A percentile compares a stretch with the other conserved stretches of the same genome.
Conservation (phyloP, 1,284 basidiomycete species). For the Papiliotrema nemorosa region DNA sequence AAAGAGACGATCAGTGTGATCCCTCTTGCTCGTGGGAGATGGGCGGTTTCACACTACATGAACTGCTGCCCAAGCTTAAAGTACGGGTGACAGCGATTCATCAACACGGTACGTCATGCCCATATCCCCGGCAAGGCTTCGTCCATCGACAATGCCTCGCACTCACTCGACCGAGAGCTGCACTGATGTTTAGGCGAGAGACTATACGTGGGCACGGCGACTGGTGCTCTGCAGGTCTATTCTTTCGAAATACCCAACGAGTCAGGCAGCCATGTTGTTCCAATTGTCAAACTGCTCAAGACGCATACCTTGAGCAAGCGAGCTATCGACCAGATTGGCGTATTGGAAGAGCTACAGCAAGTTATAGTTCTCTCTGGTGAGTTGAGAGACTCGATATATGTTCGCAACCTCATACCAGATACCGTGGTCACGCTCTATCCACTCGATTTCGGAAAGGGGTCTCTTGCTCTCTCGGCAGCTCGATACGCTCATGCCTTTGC, state of each 20-base stretch:
- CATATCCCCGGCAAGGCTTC: neutral
- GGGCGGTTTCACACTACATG: constrained; percentile 27
- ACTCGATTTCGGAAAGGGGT: constrained; percentile 56
- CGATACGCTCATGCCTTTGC: constrained; percentile 78
- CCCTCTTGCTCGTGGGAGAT: constrained; percentile 1
- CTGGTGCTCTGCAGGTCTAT: constrained; percentile 60
- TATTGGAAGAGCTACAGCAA: constrained; percentile 75
- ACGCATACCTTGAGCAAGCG: constrained; percentile 65
- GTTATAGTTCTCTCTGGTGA: constrained; percentile 76
- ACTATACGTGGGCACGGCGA: constrained; percentile 70
- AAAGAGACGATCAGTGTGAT: neutral
- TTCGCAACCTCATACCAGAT: constrained; percentile 28
- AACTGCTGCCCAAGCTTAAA: constrained; percentile 29
- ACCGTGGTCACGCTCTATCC: constrained; percentile 49
- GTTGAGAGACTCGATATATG: constrained; percentile 50
- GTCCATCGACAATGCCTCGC: neutral
- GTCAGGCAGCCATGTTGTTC: constrained; percentile 27
- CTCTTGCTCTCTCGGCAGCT: constrained; percentile 66
- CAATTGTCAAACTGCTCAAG: constrained; percentile 57
- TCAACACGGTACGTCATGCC: constrained; percentile 31
- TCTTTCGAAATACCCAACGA: constrained; percentile 15
- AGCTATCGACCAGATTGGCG: constrained; percentile 80
- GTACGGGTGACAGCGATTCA: constrained; percentile 35
- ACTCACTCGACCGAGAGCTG: neutral
- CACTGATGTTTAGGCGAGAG: constrained; percentile 58